Evolutionary conservation across 2,329 filamentous ascomycete genomes (phyloP).

Genomic region (Colletotrichum costaricense): DNA sequence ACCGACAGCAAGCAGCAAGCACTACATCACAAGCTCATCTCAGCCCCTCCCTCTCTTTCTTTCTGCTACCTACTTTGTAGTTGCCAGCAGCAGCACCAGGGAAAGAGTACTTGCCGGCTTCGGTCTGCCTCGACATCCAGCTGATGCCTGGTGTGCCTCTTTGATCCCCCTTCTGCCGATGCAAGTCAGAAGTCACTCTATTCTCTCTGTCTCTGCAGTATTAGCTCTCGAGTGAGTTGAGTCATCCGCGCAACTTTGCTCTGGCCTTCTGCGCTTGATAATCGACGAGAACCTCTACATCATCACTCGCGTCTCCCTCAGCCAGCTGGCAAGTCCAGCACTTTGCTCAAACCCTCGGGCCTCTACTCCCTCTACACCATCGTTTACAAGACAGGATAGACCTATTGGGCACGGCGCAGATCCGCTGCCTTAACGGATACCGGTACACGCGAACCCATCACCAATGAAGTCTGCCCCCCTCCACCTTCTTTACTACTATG

Average conservation of each 20-base stretch:
- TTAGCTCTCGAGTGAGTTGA: neutral
- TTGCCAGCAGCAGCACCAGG: neutral
- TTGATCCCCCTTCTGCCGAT: neutral
- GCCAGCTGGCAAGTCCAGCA: neutral
- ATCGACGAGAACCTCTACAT: neutral
- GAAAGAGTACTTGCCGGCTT: neutral
- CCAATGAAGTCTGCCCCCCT: neutral
- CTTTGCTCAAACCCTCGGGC: constrained; percentile 12
- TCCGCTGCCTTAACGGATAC: constrained; percentile 20
- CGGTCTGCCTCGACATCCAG: neutral
- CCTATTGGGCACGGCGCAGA: constrained; percentile 24
- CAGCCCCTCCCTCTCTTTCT: neutral
- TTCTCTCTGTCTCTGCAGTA: neutral
- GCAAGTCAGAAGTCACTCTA: neutral
- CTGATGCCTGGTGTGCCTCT: constrained; percentile 8
- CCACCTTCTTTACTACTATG: neutral
- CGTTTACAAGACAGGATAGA: constrained; percentile 17
- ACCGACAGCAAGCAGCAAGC: neutral
- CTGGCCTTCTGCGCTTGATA: neutral
- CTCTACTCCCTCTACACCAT: constrained; percentile 26
- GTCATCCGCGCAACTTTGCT: neutral
- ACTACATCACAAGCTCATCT: constrained; percentile 8
- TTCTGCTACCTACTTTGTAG: too few relatives aligned
- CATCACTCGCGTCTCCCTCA: neutral
- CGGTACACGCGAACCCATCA: constrained; percentile 9